Conservation (phyloP, 139 green algal species). For the Micromonas commoda region DNA sequence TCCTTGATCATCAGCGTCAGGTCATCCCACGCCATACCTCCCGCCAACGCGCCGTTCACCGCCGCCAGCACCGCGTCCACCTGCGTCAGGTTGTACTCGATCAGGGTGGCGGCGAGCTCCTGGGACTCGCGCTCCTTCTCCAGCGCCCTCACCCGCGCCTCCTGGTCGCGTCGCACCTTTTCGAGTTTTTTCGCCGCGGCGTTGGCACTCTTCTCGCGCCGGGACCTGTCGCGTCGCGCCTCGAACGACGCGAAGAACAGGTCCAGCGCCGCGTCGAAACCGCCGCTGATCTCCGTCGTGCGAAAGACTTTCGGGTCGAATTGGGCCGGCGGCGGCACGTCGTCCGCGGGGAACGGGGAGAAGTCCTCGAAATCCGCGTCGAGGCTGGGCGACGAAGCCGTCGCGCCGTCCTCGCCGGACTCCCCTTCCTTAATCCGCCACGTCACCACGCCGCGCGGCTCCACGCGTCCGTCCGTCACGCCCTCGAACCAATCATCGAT, state of each 20-base stretch:
- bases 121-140: slow-evolving; percentile 15
- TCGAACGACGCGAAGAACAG: slow-evolving; percentile 87
- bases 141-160: slow-evolving; percentile 44
- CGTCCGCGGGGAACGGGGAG: not conserved
- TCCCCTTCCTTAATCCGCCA: not conserved
- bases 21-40: slow-evolving; percentile 84
- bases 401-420: slow-evolving; percentile 25
- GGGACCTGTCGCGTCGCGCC: slow-evolving; percentile 54
- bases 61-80: slow-evolving; percentile 81
- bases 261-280: slow-evolving; percentile 55
- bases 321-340: not conserved
- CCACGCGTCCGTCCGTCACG: not conserved
- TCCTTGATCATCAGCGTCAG: slow-evolving; percentile 56
- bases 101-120: slow-evolving; percentile 48
- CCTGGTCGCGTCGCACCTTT: slow-evolving; percentile 49
- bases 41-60: slow-evolving; percentile 69
- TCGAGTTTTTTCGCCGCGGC: slow-evolving; percentile 68
- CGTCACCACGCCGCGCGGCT: not conserved
- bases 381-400: not conserved
- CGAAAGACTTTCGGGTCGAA: not conserved
- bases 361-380: slow-evolving; percentile 10
- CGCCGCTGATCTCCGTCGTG: not conserved
- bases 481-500: slow-evolving; percentile 10
- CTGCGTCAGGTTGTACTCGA: slow-evolving; percentile 77
- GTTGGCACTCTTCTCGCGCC: slow-evolving; percentile 50